phyloP scores from a whole-genome alignment of 2,329 filamentous ascomycete genomes.

The Diaporthe aspalathi region DNA sequence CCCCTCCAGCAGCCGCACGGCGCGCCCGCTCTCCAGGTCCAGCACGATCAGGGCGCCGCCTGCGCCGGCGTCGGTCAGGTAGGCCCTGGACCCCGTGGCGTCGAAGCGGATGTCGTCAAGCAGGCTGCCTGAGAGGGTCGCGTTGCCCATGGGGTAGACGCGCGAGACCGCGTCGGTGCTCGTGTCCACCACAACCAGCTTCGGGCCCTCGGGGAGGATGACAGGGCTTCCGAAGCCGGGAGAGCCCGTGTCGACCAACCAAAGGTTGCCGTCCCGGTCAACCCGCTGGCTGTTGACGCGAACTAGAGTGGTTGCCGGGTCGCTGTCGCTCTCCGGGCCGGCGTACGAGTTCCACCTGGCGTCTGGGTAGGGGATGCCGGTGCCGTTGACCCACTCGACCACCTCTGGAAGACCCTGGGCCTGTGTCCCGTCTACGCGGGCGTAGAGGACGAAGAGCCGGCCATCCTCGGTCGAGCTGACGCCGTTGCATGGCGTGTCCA shows the following conservation, averaged over 20 bases:
- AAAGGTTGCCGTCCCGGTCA: conserved; percentile 27
- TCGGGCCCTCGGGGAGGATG: conserved; percentile 34
- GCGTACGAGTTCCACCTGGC: conserved; percentile 36
- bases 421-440: conserved; percentile 37
- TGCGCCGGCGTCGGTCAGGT: conserved; percentile 36
- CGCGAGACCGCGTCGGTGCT: conserved; percentile 9
- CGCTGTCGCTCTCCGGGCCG: conserved; percentile 2
- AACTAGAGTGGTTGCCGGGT: conserved; percentile 25
- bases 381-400: conserved; percentile 38
- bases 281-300: conserved; percentile 32
- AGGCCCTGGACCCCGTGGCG: conserved; percentile 17
- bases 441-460: conserved; percentile 37
- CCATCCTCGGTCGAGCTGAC: conserved; percentile 32
- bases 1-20: conserved; percentile 33
- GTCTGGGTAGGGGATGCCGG: conserved; percentile 31
- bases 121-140: conserved; percentile 24
- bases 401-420: conserved; percentile 34
- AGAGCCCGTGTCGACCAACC: conserved; percentile 38
- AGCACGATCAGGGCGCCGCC: conserved; percentile 36
- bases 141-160: conserved; percentile 37
- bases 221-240: conserved; percentile 34
- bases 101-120: conserved; percentile 36
- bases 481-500: conserved; percentile 36
- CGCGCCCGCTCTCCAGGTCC: conserved; percentile 33
- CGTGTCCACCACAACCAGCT: conserved; percentile 37